phyloP scores from a whole-genome alignment of 306 rosid species.

The Quercus berberidifolia region DNA sequence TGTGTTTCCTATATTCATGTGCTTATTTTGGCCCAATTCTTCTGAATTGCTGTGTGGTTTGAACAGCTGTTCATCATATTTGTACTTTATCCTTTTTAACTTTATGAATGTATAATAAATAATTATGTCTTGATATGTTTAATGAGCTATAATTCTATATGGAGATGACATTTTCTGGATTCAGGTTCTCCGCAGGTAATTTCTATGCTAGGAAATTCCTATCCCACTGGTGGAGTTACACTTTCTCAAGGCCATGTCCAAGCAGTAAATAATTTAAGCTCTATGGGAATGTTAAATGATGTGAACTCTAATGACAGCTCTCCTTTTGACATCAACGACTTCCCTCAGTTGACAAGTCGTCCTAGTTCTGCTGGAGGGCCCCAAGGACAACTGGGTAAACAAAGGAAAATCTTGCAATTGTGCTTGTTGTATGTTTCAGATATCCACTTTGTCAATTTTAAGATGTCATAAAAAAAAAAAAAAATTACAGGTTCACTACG shows the following conservation, averaged over 20 bases:
- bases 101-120: no score
- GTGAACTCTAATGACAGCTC: conserved; percentile 71
- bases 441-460: not conserved
- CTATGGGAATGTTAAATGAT: conserved; percentile 94
- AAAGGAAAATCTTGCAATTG: conserved; percentile 4
- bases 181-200: conserved; percentile 93
- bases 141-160: not conserved
- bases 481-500: conserved; percentile 81
- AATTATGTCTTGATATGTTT: not conserved
- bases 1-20: not conserved
- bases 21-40: not conserved
- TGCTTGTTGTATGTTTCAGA: not conserved
- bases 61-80: not conserved
- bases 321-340: conserved; percentile 91
- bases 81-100: not conserved
- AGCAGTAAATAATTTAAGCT: conserved; percentile 66
- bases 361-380: conserved; percentile 98
- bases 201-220: conserved; percentile 86
- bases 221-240: conserved; percentile 79
- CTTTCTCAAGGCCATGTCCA: conserved; percentile 86
- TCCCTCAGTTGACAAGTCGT: conserved; percentile 88
- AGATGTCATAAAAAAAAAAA: conserved; percentile 12
- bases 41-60: not conserved
- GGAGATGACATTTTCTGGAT: conserved; percentile 35
- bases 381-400: conserved; percentile 89